Evolutionary conservation across 768 basidiomycete genomes (phyloP), one percentile per base, ranked within the genome.

Genomic region (Naematelia encephala): DNA sequence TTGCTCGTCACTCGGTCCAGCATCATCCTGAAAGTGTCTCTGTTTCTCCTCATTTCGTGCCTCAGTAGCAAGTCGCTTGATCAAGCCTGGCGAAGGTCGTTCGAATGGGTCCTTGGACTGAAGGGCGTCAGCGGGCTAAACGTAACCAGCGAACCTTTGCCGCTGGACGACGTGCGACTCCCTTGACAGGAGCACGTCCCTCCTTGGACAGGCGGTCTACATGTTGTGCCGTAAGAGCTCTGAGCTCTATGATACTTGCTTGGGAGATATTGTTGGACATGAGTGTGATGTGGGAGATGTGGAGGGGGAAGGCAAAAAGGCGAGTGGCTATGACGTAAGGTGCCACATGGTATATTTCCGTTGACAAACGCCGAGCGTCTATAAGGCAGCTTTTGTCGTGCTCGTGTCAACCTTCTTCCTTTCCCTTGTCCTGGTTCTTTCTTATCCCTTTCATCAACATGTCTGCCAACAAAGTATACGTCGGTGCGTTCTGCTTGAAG

Each of bases 381-480:
- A 8, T 39, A 8, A 16, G 16, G 34, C 34, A 39, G 34, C 34
- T 16, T 16, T 16, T 39, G 8, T 39, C 34, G 8, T 39, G 8
- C 57, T 47, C 49, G n/a, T 56, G 23, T 49, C 55, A 51, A 25
- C 49, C 59, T 39, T 28, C 34, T 39, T 54, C 16, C 34, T 25
- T 56, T 11, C 54, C 21, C 44, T 48, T 56, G 48, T 60, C 30
- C 25, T 42, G 28, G 29, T 29, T 53, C 23, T 51, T 57, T 34
- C 60, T 48, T 27, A 54, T 48, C 53, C 56, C 52, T 48, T 54
- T 59, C 52, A 50, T 55, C 58, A 68, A 52, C 54, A 68, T 68
- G 63, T 57, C 70, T 54, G 54, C 60, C 52, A 64, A 69, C 27
- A 77, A 77, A 61, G 67, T 77, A 46, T 77, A 77, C 72, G 74